Evolutionary conservation across 108 stramenopile genomes (phyloP).

Genomic region (Hondaea fermentalgiana): DNA sequence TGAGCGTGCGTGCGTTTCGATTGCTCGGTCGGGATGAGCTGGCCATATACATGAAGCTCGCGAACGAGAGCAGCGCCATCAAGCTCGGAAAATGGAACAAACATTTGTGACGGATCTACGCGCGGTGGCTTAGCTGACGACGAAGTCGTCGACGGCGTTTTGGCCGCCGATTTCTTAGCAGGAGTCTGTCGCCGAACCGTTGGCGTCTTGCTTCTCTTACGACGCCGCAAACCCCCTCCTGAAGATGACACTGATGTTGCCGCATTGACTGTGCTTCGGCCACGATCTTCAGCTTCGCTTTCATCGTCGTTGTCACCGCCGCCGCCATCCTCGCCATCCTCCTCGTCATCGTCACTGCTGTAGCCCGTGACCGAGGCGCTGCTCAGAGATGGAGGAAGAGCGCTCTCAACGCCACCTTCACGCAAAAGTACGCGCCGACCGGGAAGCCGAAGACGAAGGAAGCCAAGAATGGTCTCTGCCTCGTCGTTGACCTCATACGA

Average conservation of each 20-base stretch:
- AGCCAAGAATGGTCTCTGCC: neutral
- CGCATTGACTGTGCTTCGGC: neutral
- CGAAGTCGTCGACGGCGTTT: neutral
- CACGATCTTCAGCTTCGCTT: neutral
- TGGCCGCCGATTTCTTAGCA: neutral
- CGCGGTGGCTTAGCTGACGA: neutral
- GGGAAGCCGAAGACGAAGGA: neutral
- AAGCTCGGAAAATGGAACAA: neutral
- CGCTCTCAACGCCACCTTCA: too few relatives aligned
- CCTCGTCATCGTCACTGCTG: too few relatives aligned
- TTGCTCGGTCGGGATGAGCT: constrained; percentile 68
- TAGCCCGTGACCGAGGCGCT: too few relatives aligned
- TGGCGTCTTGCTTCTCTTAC: neutral
- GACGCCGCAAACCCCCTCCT: neutral
- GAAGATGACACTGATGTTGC: neutral
- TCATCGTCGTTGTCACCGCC: neutral
- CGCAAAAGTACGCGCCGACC: neutral
- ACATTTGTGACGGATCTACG: neutral
- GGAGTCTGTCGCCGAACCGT: too few relatives aligned
- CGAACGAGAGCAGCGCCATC: constrained; percentile 20
- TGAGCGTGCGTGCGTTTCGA: constrained; percentile 83
- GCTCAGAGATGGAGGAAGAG: too few relatives aligned
- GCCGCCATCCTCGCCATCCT: too few relatives aligned
- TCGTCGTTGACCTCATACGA: neutral
- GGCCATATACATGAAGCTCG: constrained; percentile 94